Evolutionary conservation across 1,284 basidiomycete genomes (phyloP), one percentile per base, ranked within the genome.

Genomic region (Ceraceosorus guamensis): DNA sequence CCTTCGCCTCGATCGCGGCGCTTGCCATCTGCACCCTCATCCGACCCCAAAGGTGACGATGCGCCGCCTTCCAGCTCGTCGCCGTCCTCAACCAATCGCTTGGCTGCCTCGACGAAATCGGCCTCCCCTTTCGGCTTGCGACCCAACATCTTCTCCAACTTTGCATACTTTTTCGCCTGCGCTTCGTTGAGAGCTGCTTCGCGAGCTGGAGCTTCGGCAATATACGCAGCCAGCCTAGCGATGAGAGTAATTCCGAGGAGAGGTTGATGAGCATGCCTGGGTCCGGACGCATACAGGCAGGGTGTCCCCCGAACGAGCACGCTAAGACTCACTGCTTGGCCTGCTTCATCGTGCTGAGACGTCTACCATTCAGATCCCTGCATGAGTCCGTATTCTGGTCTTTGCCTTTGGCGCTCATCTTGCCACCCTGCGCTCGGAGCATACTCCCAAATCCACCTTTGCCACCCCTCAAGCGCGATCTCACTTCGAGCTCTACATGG

Each of bases 381-480:
- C 93, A 98, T 6, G 88, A 89, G 76, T 97, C 92, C 67, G 91
- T 91, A 79, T 97, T 97, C 39, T 57, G 50, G 72, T 82, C 89
- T 50, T 62, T 62, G 59, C 70, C 60, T 53, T 64, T 60, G 86
- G 56, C 65, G 46, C 88, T 91, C 95, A 99, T 99, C 45, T 92
- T 84, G 7, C 93, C 93, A 65, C 93, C 93, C 18, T 92, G 91
- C 0, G 95, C 93, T 74, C 93, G 84, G 62, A 99, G 82, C 81
- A 96, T 91, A 30, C 87, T 88, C 6, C 95, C 93, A 74, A 99
- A 98, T 51, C 93, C 93, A 72, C 95, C 93, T 78, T 98, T 98
- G 48, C 95, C 95, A 59, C 93, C 93, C 8, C 81, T 86, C 62
- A 55, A 16, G 14, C 61, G 55, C 16, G 59, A 48, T 5, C 68